Evolutionary conservation across 768 basidiomycete genomes (phyloP).

Genomic region (Suillus paluster): DNA sequence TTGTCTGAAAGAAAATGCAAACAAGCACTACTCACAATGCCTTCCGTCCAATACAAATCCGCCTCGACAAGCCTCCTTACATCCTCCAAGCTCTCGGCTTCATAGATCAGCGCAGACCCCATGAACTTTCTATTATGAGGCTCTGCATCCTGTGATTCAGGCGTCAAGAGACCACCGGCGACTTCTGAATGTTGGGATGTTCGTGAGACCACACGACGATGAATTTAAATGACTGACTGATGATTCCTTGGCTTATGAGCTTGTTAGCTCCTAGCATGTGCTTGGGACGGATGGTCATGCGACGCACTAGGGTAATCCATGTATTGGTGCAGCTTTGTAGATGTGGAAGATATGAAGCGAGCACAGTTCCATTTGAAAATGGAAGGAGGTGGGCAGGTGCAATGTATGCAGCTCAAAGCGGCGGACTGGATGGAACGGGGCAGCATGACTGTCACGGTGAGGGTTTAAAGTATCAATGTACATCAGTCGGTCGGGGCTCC

Average conservation of each 20-base stretch:
- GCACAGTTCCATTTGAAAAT: background rate
- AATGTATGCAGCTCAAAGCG: background rate
- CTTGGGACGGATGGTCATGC: constrained; percentile 55
- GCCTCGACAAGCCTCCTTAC: constrained; percentile 43
- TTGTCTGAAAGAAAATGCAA: background rate
- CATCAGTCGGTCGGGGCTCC: too few relatives aligned
- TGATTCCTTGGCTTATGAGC: constrained; percentile 45
- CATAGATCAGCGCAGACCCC: constrained; percentile 60
- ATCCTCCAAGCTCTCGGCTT: constrained; percentile 56
- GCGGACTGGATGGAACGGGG: background rate
- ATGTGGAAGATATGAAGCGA: background rate
- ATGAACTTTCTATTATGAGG: constrained; percentile 57
- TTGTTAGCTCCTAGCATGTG: constrained; percentile 55
- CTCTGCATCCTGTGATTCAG: constrained; percentile 55
- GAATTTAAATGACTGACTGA: constrained; percentile 49
- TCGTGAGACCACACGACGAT: constrained; percentile 13
- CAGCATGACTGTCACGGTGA: background rate
- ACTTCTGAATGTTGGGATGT: constrained; percentile 44
- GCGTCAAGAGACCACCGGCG: constrained; percentile 61
- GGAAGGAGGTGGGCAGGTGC: too few relatives aligned
- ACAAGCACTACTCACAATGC: constrained; percentile 41
- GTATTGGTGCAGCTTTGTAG: constrained; percentile 15
- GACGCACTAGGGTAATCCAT: constrained; percentile 59
- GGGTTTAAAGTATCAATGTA: background rate
- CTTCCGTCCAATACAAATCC: constrained; percentile 47